phyloP scores from a whole-genome alignment of 176 grass and related monocot species.

The Rhipidocladum racemiflorum region DNA sequence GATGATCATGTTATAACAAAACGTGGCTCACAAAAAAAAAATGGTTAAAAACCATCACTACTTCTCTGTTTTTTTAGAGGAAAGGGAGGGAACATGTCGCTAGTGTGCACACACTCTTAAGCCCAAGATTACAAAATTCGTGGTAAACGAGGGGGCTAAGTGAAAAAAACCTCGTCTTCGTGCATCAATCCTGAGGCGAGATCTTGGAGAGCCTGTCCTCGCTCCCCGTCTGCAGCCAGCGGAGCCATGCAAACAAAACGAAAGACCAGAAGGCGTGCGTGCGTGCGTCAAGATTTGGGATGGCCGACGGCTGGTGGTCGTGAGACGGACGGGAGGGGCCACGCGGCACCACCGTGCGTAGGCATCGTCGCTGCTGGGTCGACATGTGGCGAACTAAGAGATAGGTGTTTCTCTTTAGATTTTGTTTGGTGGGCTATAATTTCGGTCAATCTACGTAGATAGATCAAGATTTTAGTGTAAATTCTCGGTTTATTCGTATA shows the following conservation, averaged over 20 bases:
- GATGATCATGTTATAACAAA: too few species aligned
- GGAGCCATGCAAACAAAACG: neutral
- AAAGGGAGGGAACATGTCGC: too few species aligned
- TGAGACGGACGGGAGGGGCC: neutral
- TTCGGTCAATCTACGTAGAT: too few species aligned
- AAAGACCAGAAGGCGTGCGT: neutral
- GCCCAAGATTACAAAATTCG: too few species aligned
- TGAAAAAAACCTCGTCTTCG: neutral
- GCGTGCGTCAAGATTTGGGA: neutral
- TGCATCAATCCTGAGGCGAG: conserved; percentile 10
- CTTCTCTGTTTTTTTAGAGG: too few species aligned
- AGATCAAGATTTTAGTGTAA: too few species aligned
- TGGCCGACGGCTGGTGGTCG: neutral
- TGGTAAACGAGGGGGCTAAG: neutral
- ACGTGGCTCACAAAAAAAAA: too few species aligned
- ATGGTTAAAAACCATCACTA: too few species aligned
- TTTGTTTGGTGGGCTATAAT: too few species aligned
- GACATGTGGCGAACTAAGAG: neutral
- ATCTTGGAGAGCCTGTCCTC: neutral
- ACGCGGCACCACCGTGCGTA: neutral
- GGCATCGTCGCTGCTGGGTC: neutral
- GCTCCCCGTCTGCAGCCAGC: neutral
- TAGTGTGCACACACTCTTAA: too few species aligned
- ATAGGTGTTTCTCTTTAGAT: too few species aligned
- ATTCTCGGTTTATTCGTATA: too few species aligned